Evolutionary conservation across 2,329 filamentous ascomycete species (phyloP), one percentile per base, ranked within the genome.

Genomic region (Whalleya microplaca): DNA sequence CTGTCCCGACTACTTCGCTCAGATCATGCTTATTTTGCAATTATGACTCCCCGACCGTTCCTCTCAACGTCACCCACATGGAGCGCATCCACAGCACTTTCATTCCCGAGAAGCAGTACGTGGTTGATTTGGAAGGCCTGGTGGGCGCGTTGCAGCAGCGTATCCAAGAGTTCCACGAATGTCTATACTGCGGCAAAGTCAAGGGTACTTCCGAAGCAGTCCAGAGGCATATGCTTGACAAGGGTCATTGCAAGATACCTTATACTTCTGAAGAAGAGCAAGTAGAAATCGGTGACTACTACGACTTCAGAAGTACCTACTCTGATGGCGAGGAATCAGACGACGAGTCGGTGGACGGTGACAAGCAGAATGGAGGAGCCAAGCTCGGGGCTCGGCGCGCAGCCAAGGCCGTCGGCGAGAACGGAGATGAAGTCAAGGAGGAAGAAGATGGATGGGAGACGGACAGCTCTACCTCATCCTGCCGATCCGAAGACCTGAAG

Each of bases 181-280:
- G 95, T 72, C 75, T 99, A 45, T 92, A 88, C 71, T 99, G 95
- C 72, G 88, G 90, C 71, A 96, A 95, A 73, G 75, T 88, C 43
- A 91, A 95, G 71, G 85, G 88, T 61, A 93, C 88, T 12, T 81
- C 89, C 0, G 86, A 88, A 55, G 94, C 91, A 18, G 86, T 93
- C 21, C 93, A 97, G 71, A 97, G 93, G 0, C 95, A 99, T 73
- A 99, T 99, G 95, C 88, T 92, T 44, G 95, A 99, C 72, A 94
- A 92, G 71, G 90, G 92, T 0, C 95, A 99, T 75, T 98, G 94
- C 82, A 96, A 93, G 84, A 96, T 99, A 65, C 93, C 92, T 0
- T 99, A 94, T 73, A 87, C 88, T 49, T 89, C 87, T 0, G 91
- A 97, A 71, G 88, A 90, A 37, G 92, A 98, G 70, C 92, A 97